phyloP scores from a whole-genome alignment of 2,329 filamentous ascomycete genomes.

The Eurotiales sp. region DNA sequence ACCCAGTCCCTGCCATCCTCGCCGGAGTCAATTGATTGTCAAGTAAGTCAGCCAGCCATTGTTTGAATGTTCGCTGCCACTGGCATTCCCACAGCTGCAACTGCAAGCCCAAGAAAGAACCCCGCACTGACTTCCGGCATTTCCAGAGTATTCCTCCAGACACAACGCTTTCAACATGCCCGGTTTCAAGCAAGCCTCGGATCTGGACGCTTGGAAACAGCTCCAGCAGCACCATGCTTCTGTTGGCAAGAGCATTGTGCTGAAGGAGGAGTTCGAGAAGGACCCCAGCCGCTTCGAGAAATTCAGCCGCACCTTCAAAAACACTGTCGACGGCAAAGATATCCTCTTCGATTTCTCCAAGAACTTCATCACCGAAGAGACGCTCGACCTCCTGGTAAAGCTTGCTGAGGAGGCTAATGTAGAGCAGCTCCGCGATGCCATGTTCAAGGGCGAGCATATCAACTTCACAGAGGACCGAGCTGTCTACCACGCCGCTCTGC shows the following conservation, averaged over 20 bases:
- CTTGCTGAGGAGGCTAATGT: slow-evolving; percentile 87
- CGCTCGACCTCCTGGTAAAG: slow-evolving; percentile 77
- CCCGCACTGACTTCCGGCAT: slow-evolving; percentile 30
- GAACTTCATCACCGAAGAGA: slow-evolving; percentile 96
- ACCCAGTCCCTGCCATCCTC: background rate
- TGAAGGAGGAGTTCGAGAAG: slow-evolving; percentile 88
- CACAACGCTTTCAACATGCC: slow-evolving; percentile 27
- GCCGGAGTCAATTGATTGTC: slow-evolving; percentile 8
- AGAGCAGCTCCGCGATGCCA: slow-evolving; percentile 90
- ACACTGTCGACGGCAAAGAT: slow-evolving; percentile 72
- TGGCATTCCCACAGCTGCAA: background rate
- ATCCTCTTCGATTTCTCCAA: slow-evolving; percentile 99
- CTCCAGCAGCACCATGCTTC: slow-evolving; percentile 87
- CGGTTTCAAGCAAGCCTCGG: slow-evolving; percentile 67
- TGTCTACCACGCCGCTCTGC: slow-evolving; percentile 90
- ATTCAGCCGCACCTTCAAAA: slow-evolving; percentile 81
- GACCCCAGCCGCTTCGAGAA: slow-evolving; percentile 86
- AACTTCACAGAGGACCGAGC: slow-evolving; percentile 98
- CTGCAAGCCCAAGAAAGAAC: slow-evolving; percentile 1
- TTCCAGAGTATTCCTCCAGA: slow-evolving; percentile 14
- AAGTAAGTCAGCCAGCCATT: too few relatives aligned
- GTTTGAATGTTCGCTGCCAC: background rate
- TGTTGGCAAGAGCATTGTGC: slow-evolving; percentile 81
- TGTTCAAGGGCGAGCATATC: slow-evolving; percentile 98
- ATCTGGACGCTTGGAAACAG: slow-evolving; percentile 80